These are phyloP conservation scores for Dictyostelium brefeldianum DNA, from an alignment of 78 protist species.

Conservation along the genomic window DNA sequence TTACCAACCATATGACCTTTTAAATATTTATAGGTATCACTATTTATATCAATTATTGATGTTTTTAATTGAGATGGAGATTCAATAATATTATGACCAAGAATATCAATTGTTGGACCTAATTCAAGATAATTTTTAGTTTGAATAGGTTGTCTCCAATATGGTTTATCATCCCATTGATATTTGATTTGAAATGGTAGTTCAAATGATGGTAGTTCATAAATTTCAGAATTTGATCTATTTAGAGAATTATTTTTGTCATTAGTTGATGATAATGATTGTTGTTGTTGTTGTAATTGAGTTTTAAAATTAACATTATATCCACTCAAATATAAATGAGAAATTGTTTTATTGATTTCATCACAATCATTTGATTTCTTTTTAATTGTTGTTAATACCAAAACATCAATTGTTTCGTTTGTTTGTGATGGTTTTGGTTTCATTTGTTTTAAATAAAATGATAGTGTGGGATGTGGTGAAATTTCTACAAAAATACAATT, in stretches of 20 bases:
- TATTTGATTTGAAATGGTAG: no score
- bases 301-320: not conserved
- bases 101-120: conserved; percentile 1
- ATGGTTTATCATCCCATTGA: conserved; percentile 16
- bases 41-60: not conserved
- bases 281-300: no score
- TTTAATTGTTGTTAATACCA: not conserved
- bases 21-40: not conserved
- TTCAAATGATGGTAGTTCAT: no score
- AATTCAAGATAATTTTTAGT: not conserved
- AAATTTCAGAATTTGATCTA: not conserved
- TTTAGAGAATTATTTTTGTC: not conserved
- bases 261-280: not conserved
- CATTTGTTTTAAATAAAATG: conserved; percentile 11
- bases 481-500: conserved; percentile 12
- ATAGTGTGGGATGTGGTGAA: conserved; percentile 46
- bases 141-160: not conserved
- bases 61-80: not conserved
- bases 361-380: not conserved
- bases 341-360: not conserved
- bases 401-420: not conserved
- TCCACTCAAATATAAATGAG: not conserved
- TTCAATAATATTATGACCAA: not conserved
- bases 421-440: not conserved
- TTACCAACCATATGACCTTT: not conserved